These are phyloP conservation scores for Ceriops zippeliana DNA, from an alignment of 345 rosid species.

Conservation along the genomic window DNA sequence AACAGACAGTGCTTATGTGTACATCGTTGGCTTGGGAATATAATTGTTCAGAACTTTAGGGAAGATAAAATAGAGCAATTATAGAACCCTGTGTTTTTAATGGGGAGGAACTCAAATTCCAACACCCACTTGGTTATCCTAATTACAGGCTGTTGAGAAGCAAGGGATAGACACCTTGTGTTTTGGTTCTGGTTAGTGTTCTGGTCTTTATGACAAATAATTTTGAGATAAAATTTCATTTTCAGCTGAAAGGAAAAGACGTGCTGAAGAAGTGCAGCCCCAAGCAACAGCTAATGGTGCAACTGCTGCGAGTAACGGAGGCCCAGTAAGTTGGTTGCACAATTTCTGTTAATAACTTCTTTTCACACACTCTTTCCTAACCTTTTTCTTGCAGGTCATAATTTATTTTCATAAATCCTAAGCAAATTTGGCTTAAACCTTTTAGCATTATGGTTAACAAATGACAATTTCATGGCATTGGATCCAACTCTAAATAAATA, in stretches of 20 bases:
- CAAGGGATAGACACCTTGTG: background rate
- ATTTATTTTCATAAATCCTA: too few relatives aligned
- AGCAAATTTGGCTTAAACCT: too few relatives aligned
- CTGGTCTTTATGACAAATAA: background rate
- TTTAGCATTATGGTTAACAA: too few relatives aligned
- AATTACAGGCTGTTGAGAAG: too few relatives aligned
- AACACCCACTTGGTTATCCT: too few relatives aligned
- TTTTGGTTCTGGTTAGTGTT: background rate
- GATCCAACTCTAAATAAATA: background rate
- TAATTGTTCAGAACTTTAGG: too few relatives aligned
- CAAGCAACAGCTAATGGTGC: constrained; percentile 57
- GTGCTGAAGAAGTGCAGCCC: constrained; percentile 62
- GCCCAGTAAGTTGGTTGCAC: constrained; percentile 46
- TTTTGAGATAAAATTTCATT: constrained; percentile 13
- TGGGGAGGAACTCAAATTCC: too few relatives aligned
- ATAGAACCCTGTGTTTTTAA: too few relatives aligned
- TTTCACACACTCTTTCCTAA: background rate
- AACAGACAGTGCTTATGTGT: too few relatives aligned
- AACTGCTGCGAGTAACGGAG: constrained; percentile 46
- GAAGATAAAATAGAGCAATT: too few relatives aligned
- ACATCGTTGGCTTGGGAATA: too few relatives aligned
- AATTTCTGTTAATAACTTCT: too few relatives aligned
- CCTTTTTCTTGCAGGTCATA: background rate
- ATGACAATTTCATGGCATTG: background rate
- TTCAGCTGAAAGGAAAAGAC: constrained; percentile 79